Evolutionary conservation across 2,329 filamentous ascomycete species (phyloP).

Genomic region (Pseudogymnoascus sp.): DNA sequence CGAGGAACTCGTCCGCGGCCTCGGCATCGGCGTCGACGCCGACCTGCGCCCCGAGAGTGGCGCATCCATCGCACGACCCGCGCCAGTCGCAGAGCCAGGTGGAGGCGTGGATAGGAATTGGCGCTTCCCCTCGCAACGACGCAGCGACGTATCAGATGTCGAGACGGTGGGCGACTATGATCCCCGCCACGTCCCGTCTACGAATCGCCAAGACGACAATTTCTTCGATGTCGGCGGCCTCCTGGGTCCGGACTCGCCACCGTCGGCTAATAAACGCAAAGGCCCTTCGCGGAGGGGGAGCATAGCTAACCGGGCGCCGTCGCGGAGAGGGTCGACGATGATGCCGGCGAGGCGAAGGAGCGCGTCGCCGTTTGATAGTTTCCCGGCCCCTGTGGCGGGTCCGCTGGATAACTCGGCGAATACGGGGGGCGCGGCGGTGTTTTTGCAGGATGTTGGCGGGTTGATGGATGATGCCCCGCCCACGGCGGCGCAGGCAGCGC

Average conservation of each 20-base stretch:
- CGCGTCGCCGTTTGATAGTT: background rate
- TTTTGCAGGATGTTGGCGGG: constrained; percentile 36
- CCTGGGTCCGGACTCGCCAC: constrained; percentile 42
- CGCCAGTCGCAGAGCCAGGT: constrained; percentile 23
- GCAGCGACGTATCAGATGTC: constrained; percentile 37
- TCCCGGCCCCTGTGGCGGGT: background rate
- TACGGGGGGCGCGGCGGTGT: constrained; percentile 22
- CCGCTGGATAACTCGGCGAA: constrained; percentile 16
- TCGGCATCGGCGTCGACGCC: constrained; percentile 60
- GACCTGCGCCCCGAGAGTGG: constrained; percentile 35
- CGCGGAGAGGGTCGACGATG: background rate
- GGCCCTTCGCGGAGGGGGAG: constrained; percentile 50
- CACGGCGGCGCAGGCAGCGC: background rate
- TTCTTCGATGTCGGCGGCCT: constrained; percentile 83
- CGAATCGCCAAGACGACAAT: constrained; percentile 51
- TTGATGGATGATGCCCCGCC: constrained; percentile 21
- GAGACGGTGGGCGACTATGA: constrained; percentile 21
- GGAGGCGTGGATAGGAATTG: constrained; percentile 18
- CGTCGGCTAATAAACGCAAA: constrained; percentile 35
- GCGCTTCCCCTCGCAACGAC: constrained; percentile 22
- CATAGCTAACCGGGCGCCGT: constrained; percentile 37
- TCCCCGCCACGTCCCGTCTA: constrained; percentile 22
- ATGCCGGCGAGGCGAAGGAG: background rate
- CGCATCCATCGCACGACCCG: constrained; percentile 19
- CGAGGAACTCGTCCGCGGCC: constrained; percentile 73